Percentiles rank a stretch among this genome's conserved stretches.
phyloP scores from a whole-genome alignment of 75 land plant species.

The Picea glauca region DNA sequence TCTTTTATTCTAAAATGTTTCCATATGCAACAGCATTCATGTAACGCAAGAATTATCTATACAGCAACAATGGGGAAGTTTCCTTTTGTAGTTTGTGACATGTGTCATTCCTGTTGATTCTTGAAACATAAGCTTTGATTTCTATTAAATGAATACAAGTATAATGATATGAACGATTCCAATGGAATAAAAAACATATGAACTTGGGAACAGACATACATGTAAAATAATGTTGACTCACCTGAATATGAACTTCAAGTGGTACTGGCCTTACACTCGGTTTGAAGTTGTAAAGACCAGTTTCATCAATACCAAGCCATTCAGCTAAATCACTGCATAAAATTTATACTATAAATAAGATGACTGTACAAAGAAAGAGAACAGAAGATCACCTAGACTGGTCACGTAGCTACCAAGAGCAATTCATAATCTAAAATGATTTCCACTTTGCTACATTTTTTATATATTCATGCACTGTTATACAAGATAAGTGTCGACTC shows the following conservation, averaged over 20 bases:
- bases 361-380: not conserved
- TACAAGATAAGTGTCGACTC: not conserved
- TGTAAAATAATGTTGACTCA: conserved; percentile 11
- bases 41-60: too few species aligned
- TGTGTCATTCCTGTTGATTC: too few species aligned
- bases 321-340: conserved; percentile 81
- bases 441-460: not conserved
- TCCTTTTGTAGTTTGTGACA: too few species aligned
- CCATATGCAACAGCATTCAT: too few species aligned
- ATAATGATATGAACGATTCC: too few species aligned
- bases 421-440: not conserved
- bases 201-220: not conserved
- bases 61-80: too few species aligned
- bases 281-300: conserved; percentile 95
- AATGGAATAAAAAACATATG: not conserved
- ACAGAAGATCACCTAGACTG: not conserved
- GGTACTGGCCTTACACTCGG: conserved; percentile 99
- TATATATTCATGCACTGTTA: not conserved
- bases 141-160: too few species aligned
- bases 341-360: not conserved
- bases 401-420: not conserved
- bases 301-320: conserved; percentile 92
- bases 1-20: too few species aligned
- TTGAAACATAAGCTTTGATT: too few species aligned
- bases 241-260: conserved; percentile 99